Evolutionary conservation across 768 basidiomycete genomes (phyloP).

Genomic region (Mycena indigotica): DNA sequence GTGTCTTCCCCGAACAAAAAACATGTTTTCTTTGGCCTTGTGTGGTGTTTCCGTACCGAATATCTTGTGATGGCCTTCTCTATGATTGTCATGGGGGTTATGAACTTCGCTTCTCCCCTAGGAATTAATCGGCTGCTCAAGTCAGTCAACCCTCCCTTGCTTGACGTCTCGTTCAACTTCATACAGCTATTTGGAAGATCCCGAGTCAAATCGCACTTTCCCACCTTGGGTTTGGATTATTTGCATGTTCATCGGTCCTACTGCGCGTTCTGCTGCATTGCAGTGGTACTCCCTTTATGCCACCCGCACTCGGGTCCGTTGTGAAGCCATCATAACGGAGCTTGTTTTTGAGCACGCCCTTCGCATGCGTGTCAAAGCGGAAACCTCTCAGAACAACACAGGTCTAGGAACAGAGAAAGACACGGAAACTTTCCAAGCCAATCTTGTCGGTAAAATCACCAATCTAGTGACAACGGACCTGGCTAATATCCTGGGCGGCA

Average conservation of each 20-base stretch:
- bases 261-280: constrained; percentile 41
- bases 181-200: constrained; percentile 56
- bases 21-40: not conserved
- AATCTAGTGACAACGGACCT: constrained; percentile 72
- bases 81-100: not conserved
- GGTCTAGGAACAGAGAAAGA: constrained; percentile 10
- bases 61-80: not conserved
- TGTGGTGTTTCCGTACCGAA: not conserved
- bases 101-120: not conserved
- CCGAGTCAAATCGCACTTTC: constrained; percentile 49
- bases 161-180: no score
- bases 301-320: constrained; percentile 49
- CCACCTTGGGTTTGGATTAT: constrained; percentile 73
- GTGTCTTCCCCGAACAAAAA: not conserved
- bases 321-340: constrained; percentile 48
- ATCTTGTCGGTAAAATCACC: constrained; percentile 73
- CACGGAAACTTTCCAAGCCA: constrained; percentile 34
- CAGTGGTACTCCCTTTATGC: constrained; percentile 58
- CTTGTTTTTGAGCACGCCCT: constrained; percentile 51
- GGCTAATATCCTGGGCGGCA: constrained; percentile 35
- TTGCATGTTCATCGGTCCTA: constrained; percentile 52
- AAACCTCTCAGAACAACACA: not conserved
- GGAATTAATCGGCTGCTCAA: constrained; percentile 1
- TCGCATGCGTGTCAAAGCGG: constrained; percentile 56
- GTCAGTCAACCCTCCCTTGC: not conserved